phyloP scores from a whole-genome alignment of 1,139 yeast species.

The Hanseniaspora sp. region DNA sequence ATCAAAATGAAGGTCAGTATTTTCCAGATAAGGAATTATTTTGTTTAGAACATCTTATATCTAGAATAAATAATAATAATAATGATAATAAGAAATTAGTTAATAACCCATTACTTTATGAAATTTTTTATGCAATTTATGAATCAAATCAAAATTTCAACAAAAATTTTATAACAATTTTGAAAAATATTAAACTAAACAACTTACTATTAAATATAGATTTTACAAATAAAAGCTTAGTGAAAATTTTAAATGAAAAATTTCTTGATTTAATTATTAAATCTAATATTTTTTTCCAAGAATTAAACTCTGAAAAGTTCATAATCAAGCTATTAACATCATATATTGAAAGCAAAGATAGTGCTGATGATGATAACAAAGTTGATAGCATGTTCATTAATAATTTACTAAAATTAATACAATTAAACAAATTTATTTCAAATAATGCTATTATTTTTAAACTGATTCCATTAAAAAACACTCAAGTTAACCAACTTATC shows the following conservation, averaged over 20 bases:
- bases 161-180: constrained; percentile 26
- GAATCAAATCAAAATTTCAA: constrained; percentile 21
- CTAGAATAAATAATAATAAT: constrained; percentile 46
- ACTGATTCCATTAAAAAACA: background rate
- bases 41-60: constrained; percentile 54
- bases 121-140: background rate
- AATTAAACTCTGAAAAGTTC: constrained; percentile 8
- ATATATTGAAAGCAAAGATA: background rate
- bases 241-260: background rate
- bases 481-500: background rate
- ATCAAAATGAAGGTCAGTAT: constrained; percentile 26
- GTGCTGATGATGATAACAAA: background rate
- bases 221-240: background rate
- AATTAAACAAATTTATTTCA: background rate
- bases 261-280: background rate
- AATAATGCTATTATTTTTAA: background rate
- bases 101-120: background rate
- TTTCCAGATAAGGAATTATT: constrained; percentile 56
- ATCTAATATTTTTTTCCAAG: background rate
- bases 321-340: background rate
- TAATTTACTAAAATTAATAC: background rate
- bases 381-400: background rate
- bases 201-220: constrained; percentile 26
- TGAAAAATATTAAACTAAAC: constrained; percentile 34
- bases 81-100: constrained; percentile 36